Base-by-base conservation (phyloP, 345 rosid species). In the Moringa oleifera region DNA sequence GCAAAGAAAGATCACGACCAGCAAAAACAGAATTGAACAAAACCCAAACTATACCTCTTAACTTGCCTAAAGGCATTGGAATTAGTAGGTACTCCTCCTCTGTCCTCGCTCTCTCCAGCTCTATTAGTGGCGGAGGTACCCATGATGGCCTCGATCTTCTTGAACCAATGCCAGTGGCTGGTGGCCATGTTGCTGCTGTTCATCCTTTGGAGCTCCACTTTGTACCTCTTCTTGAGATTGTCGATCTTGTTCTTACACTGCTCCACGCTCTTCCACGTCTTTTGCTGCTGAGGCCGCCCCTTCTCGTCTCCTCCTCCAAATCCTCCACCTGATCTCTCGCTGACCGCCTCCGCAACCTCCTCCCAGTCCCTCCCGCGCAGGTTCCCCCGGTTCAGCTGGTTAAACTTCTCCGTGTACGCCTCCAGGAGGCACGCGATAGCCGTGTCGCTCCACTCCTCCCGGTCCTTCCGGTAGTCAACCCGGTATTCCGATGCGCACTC, bases 181-280 rank as follows among this genome's bases (percentile, higher is more conserved):
- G 23, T 66, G 12, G 66, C 63, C 52, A 49, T 58, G 8, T 63
- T 51, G 22, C 20, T 46, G 33, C 19, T 55, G 16, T 47, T 51
- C 41, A 75, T 55, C 65, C 76, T 80, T 61, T 80, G 80, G 51
- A 72, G 10, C 74, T 80, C 82, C 47, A 77, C 76, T 59, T 77
- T 77, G 60, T 77, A 80, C 66, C 82, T 61, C 71, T 77, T 80
- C 74, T 80, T 80, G 73, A 80, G 56, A 36, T 80, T 80, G 57
- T 80, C 82, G 23, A 80, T 72, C 74, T 77, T 80, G 59, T 80
- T 80, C 72, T 80, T 80, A 55, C 85, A 80, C 79, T 80, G 84
- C 66, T 80, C 84, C 63, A 80, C 84, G 25, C 75, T 80, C 73
- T 80, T 80, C 75, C 58, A 55, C 21, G 37, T 22, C 62, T 60